A percentile compares a stretch with the other conserved stretches of the same genome.
These are phyloP conservation scores for Dactylorhiza incarnata DNA, from an alignment of 106 monocot species.

Conservation along the genomic window DNA sequence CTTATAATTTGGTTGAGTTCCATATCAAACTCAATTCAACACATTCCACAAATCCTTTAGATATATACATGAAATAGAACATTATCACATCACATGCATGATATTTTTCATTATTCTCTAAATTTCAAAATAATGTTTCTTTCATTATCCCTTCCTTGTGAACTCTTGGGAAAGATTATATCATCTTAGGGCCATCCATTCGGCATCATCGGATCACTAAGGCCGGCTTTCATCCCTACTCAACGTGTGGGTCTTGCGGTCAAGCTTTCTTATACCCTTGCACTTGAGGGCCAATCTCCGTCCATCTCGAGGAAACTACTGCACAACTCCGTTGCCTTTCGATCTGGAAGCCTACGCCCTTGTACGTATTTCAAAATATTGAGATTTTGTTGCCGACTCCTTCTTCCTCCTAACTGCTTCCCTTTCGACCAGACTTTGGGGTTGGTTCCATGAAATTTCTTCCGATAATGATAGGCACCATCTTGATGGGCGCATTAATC, in stretches of 20 bases:
- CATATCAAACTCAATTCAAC: too few species aligned
- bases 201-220: not conserved
- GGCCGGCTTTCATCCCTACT: not conserved
- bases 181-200: not conserved
- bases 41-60: too few species aligned
- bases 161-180: too few species aligned
- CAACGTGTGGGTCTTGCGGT: constrained; percentile 5
- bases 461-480: not conserved
- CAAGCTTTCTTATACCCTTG: constrained; percentile 14
- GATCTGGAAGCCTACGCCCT: not conserved
- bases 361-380: too few species aligned
- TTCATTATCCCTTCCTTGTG: too few species aligned
- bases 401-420: not conserved
- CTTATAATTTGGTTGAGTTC: too few species aligned
- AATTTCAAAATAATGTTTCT: too few species aligned
- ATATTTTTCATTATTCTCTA: too few species aligned
- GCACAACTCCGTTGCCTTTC: not conserved
- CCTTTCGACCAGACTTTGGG: not conserved
- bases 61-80: too few species aligned
- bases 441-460: not conserved
- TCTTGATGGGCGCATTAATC: not conserved
- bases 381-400: too few species aligned
- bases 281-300: constrained; percentile 15
- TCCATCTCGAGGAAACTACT: constrained; percentile 1
- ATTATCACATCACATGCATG: too few species aligned